A percentile compares a stretch with the other conserved stretches of the same genome.
phyloP scores from a whole-genome alignment of 768 basidiomycete genomes.

The Hygrocybe punicea region DNA sequence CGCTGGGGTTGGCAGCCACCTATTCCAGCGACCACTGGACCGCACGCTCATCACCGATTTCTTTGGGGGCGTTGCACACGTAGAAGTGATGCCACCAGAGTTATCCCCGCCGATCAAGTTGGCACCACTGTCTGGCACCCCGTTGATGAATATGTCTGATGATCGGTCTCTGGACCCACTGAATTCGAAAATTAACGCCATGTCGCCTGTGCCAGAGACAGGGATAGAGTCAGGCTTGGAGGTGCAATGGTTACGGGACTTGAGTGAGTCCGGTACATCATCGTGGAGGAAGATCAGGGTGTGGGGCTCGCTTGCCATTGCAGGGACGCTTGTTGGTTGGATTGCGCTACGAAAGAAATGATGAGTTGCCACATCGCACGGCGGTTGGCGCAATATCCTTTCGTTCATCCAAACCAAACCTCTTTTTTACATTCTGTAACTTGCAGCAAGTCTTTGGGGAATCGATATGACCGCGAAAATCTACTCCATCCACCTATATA shows the following conservation, averaged over 20 bases:
- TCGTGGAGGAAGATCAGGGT: constrained; percentile 18
- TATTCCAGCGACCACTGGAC: constrained; percentile 68
- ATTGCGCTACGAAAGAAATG: not conserved
- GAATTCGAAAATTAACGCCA: no score
- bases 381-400: no score
- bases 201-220: not conserved
- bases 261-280: not conserved
- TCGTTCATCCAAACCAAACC: no score
- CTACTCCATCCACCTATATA: no score
- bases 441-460: no score
- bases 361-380: no score
- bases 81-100: constrained; percentile 48
- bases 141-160: not conserved
- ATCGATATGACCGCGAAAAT: no score
- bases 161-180: not conserved
- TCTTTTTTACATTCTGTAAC: no score
- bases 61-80: constrained; percentile 83
- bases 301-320: constrained; percentile 29
- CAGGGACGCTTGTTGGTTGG: constrained; percentile 25
- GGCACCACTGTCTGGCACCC: not conserved
- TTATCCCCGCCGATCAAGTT: not conserved
- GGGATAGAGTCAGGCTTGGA: not conserved
- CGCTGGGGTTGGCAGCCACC: constrained; percentile 83
- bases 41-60: constrained; percentile 74
- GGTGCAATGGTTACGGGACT: not conserved